phyloP scores from a whole-genome alignment of 2,329 filamentous ascomycete species.

The Fusarium abutilonis region DNA sequence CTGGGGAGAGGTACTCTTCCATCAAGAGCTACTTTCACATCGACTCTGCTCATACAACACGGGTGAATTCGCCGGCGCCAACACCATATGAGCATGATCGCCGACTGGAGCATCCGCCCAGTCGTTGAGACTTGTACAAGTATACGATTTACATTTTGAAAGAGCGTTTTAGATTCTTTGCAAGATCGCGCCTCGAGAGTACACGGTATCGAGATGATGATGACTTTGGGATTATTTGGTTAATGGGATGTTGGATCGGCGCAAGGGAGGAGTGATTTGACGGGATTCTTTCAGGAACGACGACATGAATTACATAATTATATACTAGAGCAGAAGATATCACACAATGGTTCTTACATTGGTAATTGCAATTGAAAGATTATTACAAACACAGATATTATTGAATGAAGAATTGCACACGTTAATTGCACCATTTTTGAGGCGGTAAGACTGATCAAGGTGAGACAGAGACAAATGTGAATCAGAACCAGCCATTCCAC shows the following conservation, averaged over 20 bases:
- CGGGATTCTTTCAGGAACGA: slow-evolving; percentile 13
- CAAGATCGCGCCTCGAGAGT: slow-evolving; percentile 23
- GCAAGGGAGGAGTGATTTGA: neutral
- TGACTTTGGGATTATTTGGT: neutral
- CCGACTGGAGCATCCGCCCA: slow-evolving; percentile 34
- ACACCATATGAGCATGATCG: slow-evolving; percentile 47
- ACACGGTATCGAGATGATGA: slow-evolving; percentile 30
- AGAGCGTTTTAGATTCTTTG: slow-evolving; percentile 26
- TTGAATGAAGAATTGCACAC: no score
- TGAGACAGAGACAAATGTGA: neutral
- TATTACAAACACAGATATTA: neutral
- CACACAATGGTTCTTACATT: slow-evolving; percentile 23
- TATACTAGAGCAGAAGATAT: slow-evolving; percentile 12
- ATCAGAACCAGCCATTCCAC: slow-evolving; percentile 10
- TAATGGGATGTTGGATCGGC: slow-evolving; percentile 18
- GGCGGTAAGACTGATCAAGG: neutral
- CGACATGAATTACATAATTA: slow-evolving; percentile 7
- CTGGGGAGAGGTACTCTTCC: slow-evolving; percentile 35
- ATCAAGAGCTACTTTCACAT: slow-evolving; percentile 46
- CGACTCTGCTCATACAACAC: slow-evolving; percentile 44
- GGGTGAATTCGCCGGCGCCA: slow-evolving; percentile 46
- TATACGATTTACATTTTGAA: slow-evolving; percentile 11
- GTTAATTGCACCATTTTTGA: neutral
- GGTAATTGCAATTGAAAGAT: slow-evolving; percentile 5
- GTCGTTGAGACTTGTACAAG: slow-evolving; percentile 6